Base-by-base conservation (phyloP, 1,284 basidiomycete species). In the Cryptococcus neoformans region DNA sequence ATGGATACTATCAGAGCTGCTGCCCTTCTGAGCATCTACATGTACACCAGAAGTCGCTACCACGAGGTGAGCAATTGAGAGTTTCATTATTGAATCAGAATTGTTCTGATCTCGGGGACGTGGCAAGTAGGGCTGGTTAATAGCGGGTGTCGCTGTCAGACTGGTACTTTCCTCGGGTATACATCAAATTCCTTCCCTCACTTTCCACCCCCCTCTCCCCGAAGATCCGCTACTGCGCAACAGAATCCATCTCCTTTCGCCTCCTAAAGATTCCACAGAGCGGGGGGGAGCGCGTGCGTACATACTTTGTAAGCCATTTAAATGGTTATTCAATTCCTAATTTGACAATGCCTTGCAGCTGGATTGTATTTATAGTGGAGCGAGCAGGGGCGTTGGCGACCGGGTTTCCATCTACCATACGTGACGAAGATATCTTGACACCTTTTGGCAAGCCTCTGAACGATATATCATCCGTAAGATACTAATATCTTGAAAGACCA, bases 231-330 rank as follows among this genome's bases (percentile, higher is more conserved):
- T 75, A 46, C 51, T 74, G 45, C 58, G 74, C 2, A 64, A 66
- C 37, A 58, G 65, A 35, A 48, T 64, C 4, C 70, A 64, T 51
- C 58, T 76, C 0, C 58, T 76, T 6, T 68, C 68, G 7, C 70
- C 74, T 12, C 68, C 72, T 0, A 69, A 70, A 49, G 73, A 76
- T 50, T 62, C 70, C 0, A 53, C 74, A 6, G 74, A 76, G 50
- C 62, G 75, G 10, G 74, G n/a, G 73, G 75, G 55, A 56, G 74
- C 1, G 70, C 75, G 0, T 67, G 70, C 75, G 0, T 67, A 71
- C 42, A 65, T 68, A 2, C 75, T 76, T 68, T 74, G 45, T 61
- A 70, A 62, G 28, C 4, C 17, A 10, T 40, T n/a, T 34, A 41
- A 3, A 3, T 16, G 1, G n/a, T 17, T 38, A 38, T 7, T 41